Conservation (phyloP, 164 flowering plant species). For the Pachysandra terminalis region DNA sequence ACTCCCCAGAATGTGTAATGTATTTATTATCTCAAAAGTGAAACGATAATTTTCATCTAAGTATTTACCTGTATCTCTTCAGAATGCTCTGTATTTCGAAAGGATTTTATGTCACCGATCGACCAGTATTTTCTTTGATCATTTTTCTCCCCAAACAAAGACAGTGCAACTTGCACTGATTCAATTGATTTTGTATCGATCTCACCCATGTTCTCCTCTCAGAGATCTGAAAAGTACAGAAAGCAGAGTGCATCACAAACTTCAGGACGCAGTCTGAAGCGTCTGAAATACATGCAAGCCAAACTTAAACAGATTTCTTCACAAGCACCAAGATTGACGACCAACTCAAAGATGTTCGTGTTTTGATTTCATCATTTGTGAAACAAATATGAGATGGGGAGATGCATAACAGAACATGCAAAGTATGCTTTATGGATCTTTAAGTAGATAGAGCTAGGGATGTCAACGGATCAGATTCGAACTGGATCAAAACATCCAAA, state of each 20-base stretch:
- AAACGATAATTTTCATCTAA: too few species aligned
- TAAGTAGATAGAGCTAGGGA: too few species aligned
- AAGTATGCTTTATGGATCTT: neutral
- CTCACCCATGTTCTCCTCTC: conserved; percentile 44
- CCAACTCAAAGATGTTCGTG: neutral
- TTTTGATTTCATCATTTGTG: neutral
- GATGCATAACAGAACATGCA: neutral
- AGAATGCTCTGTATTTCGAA: neutral
- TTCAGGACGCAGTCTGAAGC: neutral
- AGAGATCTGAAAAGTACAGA: neutral
- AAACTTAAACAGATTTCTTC: too few species aligned
- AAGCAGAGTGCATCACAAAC: neutral
- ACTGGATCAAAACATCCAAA: too few species aligned
- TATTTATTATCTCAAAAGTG: too few species aligned
- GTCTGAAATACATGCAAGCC: neutral
- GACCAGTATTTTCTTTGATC: conserved; percentile 27
- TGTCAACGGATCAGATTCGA: too few species aligned
- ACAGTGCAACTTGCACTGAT: conserved; percentile 50
- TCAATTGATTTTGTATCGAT: conserved; percentile 60
- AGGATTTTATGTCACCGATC: conserved; percentile 25
- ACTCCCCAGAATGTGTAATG: too few species aligned
- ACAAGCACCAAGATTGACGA: neutral
- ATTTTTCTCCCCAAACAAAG: conserved; percentile 44
- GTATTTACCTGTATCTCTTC: too few species aligned
- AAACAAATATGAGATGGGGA: neutral